Evolutionary conservation across 768 basidiomycete genomes (phyloP).

Genomic region (Clitopilus passeckerianus): DNA sequence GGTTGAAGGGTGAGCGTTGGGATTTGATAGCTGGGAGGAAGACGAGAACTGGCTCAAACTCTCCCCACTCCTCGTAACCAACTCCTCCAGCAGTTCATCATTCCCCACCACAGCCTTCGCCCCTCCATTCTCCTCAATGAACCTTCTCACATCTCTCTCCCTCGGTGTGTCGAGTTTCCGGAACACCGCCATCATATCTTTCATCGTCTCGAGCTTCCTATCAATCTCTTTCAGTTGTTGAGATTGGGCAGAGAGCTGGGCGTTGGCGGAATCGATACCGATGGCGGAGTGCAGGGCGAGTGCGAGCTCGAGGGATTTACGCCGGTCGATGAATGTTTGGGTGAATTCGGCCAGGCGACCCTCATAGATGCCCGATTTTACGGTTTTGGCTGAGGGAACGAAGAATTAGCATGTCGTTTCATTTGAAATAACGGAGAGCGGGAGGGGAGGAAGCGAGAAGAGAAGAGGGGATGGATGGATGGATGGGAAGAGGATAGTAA

Average conservation of each 20-base stretch:
- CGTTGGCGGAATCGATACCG: conserved; percentile 28
- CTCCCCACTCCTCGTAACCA: conserved; percentile 27
- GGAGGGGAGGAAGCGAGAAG: no score
- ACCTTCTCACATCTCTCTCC: conserved; percentile 30
- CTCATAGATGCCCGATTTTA: conserved; percentile 33
- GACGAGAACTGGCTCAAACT: no score
- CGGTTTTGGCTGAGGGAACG: conserved; percentile 23
- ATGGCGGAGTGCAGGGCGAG: conserved; percentile 32
- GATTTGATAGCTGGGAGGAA: no score
- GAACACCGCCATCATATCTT: conserved; percentile 26
- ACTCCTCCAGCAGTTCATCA: conserved; percentile 24
- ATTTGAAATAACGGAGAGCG: no score
- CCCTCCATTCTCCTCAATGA: conserved; percentile 37
- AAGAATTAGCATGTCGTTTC: neutral
- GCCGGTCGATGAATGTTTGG: conserved; percentile 26
- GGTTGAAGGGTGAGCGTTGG: no score
- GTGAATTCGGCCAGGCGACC: conserved; percentile 26
- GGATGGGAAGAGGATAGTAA: neutral
- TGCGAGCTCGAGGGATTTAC: conserved; percentile 27
- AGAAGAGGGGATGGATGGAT: neutral
- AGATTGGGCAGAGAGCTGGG: conserved; percentile 20
- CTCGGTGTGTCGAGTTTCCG: conserved; percentile 31
- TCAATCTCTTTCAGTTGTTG: conserved; percentile 16
- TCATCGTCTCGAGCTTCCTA: conserved; percentile 21
- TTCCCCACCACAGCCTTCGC: conserved; percentile 25